Conservation (phyloP, 345 rosid genomes). For the Citrus mangshanensis region DNA sequence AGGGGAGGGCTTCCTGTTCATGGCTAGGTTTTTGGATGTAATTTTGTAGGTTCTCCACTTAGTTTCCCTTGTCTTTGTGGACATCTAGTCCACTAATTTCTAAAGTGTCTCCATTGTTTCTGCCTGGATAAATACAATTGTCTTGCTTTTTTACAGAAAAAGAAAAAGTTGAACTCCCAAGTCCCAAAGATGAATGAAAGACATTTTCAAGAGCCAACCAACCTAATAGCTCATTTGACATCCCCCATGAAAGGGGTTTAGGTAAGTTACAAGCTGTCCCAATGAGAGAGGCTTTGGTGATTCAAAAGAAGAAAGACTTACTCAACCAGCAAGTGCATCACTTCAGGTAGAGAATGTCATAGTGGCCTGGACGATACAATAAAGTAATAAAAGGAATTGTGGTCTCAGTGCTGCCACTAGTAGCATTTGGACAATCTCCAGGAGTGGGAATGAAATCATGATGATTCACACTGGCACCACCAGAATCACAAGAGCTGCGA, state of each 20-base stretch:
- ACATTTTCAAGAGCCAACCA: constrained; percentile 1
- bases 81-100: background rate
- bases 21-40: background rate
- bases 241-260: background rate
- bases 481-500: constrained; percentile 82
- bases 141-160: background rate
- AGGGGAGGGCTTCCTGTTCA: background rate
- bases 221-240: background rate
- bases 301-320: constrained; percentile 17
- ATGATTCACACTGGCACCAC: constrained; percentile 78
- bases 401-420: constrained; percentile 28
- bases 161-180: background rate
- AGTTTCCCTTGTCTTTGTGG: too few species aligned
- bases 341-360: constrained; percentile 91
- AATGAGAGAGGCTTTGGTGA: background rate
- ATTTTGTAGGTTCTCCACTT: background rate
- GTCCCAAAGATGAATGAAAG: background rate
- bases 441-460: constrained; percentile 76
- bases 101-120: background rate
- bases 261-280: background rate
- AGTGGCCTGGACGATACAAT: constrained; percentile 98
- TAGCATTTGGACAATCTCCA: constrained; percentile 24
- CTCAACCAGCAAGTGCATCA: constrained; percentile 30
- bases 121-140: background rate
- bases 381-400: constrained; percentile 69